A percentile compares a stretch with the other conserved stretches of the same genome.
phyloP scores from a whole-genome alignment of 2,329 filamentous ascomycete genomes.

The Diaporthe batatas region DNA sequence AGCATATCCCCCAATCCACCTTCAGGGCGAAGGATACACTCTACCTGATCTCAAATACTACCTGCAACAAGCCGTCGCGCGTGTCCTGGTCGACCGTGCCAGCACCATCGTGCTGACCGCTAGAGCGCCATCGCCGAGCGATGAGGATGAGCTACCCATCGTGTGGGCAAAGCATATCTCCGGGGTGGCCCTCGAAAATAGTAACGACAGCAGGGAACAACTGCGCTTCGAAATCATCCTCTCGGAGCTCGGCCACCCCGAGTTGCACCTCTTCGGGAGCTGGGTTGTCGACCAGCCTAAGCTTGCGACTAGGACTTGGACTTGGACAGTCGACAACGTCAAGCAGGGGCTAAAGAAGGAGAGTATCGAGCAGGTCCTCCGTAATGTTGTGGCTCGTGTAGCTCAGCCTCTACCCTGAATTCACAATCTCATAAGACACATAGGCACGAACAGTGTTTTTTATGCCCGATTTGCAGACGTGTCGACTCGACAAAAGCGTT shows the following conservation, averaged over 20 bases:
- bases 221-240: slow-evolving; percentile 38
- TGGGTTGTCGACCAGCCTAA: slow-evolving; percentile 37
- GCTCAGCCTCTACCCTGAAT: slow-evolving; percentile 24
- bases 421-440: background rate
- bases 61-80: slow-evolving; percentile 58
- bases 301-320: slow-evolving; percentile 37
- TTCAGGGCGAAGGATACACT: slow-evolving; percentile 58
- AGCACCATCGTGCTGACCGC: slow-evolving; percentile 48
- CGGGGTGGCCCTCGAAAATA: slow-evolving; percentile 46
- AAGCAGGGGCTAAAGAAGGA: slow-evolving; percentile 36
- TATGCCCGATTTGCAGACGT: background rate
- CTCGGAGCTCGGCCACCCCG: slow-evolving; percentile 30
- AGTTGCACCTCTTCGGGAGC: slow-evolving; percentile 40
- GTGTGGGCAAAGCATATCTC: slow-evolving; percentile 51
- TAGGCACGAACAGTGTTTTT: background rate
- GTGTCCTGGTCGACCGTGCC: slow-evolving; percentile 53
- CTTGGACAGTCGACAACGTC: slow-evolving; percentile 41
- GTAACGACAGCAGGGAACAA: slow-evolving; percentile 32
- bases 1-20: slow-evolving; percentile 58
- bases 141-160: slow-evolving; percentile 20
- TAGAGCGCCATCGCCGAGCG: slow-evolving; percentile 40
- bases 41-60: slow-evolving; percentile 61
- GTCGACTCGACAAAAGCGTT: background rate
- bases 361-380: slow-evolving; percentile 38
- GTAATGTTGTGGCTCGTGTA: slow-evolving; percentile 35